Percentiles rank a stretch among this genome's conserved stretches.
Evolutionary conservation across 768 basidiomycete species (phyloP).

Genomic region (Leucogyrophana mollusca): DNA sequence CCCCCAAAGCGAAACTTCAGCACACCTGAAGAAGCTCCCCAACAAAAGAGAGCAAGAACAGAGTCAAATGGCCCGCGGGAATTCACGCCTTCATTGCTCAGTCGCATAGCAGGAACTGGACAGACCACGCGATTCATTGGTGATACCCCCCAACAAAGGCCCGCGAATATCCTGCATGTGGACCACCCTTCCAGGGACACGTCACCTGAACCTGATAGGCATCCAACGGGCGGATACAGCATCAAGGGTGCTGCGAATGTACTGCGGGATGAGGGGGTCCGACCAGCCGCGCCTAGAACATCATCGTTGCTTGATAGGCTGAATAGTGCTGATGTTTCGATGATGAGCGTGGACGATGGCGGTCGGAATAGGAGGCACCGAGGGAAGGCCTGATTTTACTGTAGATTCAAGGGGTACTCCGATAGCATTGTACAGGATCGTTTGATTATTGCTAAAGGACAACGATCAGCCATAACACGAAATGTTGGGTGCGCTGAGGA

Average conservation of each 20-base stretch:
- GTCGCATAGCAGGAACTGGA: conserved; percentile 34
- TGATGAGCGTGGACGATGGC: conserved; percentile 11
- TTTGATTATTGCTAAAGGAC: too few relatives aligned
- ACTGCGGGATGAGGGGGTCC: conserved; percentile 16
- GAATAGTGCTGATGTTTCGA: conserved; percentile 11
- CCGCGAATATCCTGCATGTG: conserved; percentile 13
- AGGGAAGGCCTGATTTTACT: conserved; percentile 12
- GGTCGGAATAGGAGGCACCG: conserved; percentile 25
- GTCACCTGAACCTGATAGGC: conserved; percentile 29
- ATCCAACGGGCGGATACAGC: conserved; percentile 43
- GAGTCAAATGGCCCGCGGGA: conserved; percentile 25
- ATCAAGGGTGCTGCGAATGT: conserved; percentile 54
- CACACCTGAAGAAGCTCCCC: conserved; percentile 30
- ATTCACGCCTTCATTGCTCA: conserved; percentile 40
- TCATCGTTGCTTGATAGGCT: conserved; percentile 38
- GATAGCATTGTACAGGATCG: too few relatives aligned
- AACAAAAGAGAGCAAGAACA: conserved; percentile 33
- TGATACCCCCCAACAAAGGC: conserved; percentile 14
- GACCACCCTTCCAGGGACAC: conserved; percentile 11
- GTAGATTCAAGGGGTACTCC: too few relatives aligned
- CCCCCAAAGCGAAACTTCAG: conserved; percentile 24
- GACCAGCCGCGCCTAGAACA: conserved; percentile 8
- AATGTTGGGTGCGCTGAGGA: too few relatives aligned
- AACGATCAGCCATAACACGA: too few relatives aligned
- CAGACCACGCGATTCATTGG: neutral